Evolutionary conservation across 2,329 filamentous ascomycete genomes (phyloP).

Genomic region (Dothistroma pini): DNA sequence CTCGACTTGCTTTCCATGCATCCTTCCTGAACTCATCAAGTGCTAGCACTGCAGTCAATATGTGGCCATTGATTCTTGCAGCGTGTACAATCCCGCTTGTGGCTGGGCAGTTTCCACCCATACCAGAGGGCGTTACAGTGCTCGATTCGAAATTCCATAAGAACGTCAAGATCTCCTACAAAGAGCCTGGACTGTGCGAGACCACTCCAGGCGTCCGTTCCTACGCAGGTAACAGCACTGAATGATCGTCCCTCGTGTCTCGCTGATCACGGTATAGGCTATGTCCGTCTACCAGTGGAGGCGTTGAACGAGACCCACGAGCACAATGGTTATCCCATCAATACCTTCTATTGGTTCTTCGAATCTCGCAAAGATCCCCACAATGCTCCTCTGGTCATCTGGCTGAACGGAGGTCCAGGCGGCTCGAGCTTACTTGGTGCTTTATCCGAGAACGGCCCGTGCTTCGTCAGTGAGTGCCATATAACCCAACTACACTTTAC

Average conservation of each 20-base stretch:
- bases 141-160: slow-evolving; percentile 38
- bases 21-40: not conserved
- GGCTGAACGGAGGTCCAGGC: slow-evolving; percentile 60
- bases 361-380: slow-evolving; percentile 54
- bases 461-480: slow-evolving; percentile 34
- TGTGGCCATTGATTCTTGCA: not conserved
- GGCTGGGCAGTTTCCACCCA: slow-evolving; percentile 21
- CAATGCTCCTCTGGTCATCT: slow-evolving; percentile 56
- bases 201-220: slow-evolving; percentile 51
- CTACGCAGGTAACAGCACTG: slow-evolving; percentile 32
- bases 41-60: not conserved
- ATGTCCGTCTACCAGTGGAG: slow-evolving; percentile 32
- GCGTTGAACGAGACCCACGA: slow-evolving; percentile 28
- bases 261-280: slow-evolving; percentile 34
- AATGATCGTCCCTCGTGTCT: too few relatives aligned
- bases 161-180: slow-evolving; percentile 49
- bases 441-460: slow-evolving; percentile 39
- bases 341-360: slow-evolving; percentile 63
- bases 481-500: slow-evolving; percentile 1
- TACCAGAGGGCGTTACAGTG: slow-evolving; percentile 38
- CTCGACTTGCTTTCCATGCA: not conserved
- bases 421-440: slow-evolving; percentile 51
- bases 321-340: slow-evolving; percentile 44
- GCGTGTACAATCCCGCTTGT: slow-evolving; percentile 1
- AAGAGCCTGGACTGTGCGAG: slow-evolving; percentile 53